These are phyloP conservation scores for Dothistroma septosporum DNA, from an alignment of 2,329 filamentous ascomycete genomes.

Conservation along the genomic window DNA sequence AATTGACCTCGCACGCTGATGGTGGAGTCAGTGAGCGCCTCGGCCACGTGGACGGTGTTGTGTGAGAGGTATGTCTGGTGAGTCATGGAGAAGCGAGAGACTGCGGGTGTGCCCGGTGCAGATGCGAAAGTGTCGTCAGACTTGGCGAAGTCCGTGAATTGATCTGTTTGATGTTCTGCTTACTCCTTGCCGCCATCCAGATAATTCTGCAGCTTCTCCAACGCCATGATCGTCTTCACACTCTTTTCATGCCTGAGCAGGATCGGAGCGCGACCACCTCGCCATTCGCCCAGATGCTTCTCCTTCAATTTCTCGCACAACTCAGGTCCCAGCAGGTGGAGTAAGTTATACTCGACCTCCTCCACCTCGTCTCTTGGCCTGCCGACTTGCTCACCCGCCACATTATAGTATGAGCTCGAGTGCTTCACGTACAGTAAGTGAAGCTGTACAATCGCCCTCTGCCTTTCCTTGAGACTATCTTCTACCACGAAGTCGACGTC, in stretches of 20 bases:
- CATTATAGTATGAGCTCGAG: not conserved
- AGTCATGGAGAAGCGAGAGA: not conserved
- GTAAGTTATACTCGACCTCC: not conserved
- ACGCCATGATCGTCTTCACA: not conserved
- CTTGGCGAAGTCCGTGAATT: not conserved
- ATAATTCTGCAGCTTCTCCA: conserved; percentile 2
- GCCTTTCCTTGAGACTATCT: not conserved
- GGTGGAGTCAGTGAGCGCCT: not conserved
- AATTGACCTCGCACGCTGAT: not conserved
- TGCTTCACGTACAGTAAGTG: not conserved
- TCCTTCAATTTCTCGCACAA: conserved; percentile 1
- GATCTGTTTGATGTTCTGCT: not conserved
- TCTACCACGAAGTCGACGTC: not conserved
- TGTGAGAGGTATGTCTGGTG: not conserved
- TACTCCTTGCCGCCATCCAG: not conserved
- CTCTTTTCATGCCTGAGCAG: not conserved
- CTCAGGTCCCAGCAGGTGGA: not conserved
- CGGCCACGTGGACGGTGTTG: not conserved
- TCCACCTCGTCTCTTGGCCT: conserved; percentile 1
- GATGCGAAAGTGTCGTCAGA: not conserved
- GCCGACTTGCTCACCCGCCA: not conserved
- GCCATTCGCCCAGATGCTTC: not conserved
- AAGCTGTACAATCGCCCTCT: not conserved
- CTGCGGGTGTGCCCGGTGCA: not conserved
- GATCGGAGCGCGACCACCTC: not conserved